Base-by-base conservation (phyloP, 2,329 filamentous ascomycete species). In the Neophaeococcomyces mojaviensis region DNA sequence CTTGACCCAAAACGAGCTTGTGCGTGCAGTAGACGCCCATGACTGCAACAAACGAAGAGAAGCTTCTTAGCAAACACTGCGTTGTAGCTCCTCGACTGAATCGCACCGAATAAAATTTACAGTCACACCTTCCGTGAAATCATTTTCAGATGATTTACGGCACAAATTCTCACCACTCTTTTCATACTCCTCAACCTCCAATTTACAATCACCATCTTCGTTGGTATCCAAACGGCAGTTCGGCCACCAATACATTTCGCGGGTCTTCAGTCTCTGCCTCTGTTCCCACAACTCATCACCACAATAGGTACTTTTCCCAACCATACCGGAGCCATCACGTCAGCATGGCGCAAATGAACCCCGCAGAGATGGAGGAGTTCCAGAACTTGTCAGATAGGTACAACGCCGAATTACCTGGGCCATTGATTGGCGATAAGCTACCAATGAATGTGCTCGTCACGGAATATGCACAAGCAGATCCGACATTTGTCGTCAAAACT, bases 381-480 rank as follows among this genome's bases (percentile, higher is more conserved):
- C 78, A 82, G 66, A 73, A 77, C 60, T 67, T 81, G 50, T 81
- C 78, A 55, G 76, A 76, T 59, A 69, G 74, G 48, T 82, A 76
- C 55, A 70, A 79, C 59, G 72, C 78, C 10, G 73, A 79, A 50
- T 62, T 73, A 43, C 71, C 72, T 54, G 88, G 88, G 46, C 86
- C 87, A 50, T 73, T 89, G 40, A 84, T 97, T 54, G 86, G 88
- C 86, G 85, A 66, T 79, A 81, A 59, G 78, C 85, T 52, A 33
- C 47, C 52, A 42, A 94, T 83, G 66, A 77, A 81, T 56, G 79
- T 75, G 54, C 88, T 98, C 61, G 81, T 85, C 13, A 76, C 82
- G 53, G 86, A 95, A 64, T 97, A 95, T 69, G 86, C 88, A 50
- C 84, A 85, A 65, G 89, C 88, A 51, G 89, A 97, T 64, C 81